A percentile compares a stretch with the other conserved stretches of the same genome.
These are phyloP conservation scores for Diplogelasinospora grovesii DNA, from an alignment of 495 filamentous ascomycete species.

Conservation along the genomic window DNA sequence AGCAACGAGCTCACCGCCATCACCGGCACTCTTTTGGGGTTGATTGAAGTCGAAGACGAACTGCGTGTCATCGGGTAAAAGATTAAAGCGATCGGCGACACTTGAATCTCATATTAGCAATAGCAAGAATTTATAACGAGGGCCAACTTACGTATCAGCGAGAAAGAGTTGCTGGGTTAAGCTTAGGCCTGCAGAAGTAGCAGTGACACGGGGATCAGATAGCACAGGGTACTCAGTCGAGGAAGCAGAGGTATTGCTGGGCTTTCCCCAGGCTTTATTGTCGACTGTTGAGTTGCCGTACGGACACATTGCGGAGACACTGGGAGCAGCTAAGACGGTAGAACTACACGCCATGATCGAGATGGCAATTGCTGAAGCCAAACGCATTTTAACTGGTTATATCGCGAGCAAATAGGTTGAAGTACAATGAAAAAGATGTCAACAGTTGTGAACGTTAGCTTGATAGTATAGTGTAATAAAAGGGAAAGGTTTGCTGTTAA, in stretches of 20 bases:
- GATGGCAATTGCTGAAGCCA: constrained; percentile 10
- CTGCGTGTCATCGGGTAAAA: constrained; percentile 23
- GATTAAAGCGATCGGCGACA: constrained; percentile 22
- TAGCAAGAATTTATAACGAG: background rate
- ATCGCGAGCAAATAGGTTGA: no score
- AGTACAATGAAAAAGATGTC: no score
- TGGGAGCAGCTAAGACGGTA: constrained; percentile 12
- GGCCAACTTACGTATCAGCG: constrained; percentile 12
- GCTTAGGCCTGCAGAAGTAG: background rate
- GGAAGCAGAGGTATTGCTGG: no score
- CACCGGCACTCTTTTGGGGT: constrained; percentile 18
- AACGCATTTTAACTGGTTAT: constrained; percentile 6
- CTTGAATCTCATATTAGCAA: constrained; percentile 1
- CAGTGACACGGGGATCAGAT: no score
- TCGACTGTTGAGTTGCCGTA: no score
- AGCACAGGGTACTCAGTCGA: no score
- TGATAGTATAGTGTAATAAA: no score
- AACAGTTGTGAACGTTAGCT: no score
- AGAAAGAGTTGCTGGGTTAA: constrained; percentile 5
- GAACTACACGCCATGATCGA: constrained; percentile 22
- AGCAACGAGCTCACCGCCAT: constrained; percentile 30
- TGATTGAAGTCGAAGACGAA: constrained; percentile 37
- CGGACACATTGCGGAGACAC: no score
- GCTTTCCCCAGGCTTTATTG: no score
- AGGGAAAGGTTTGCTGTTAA: no score